Conservation (phyloP, 2,329 filamentous ascomycete species). For the Ampelomyces quisqualis region DNA sequence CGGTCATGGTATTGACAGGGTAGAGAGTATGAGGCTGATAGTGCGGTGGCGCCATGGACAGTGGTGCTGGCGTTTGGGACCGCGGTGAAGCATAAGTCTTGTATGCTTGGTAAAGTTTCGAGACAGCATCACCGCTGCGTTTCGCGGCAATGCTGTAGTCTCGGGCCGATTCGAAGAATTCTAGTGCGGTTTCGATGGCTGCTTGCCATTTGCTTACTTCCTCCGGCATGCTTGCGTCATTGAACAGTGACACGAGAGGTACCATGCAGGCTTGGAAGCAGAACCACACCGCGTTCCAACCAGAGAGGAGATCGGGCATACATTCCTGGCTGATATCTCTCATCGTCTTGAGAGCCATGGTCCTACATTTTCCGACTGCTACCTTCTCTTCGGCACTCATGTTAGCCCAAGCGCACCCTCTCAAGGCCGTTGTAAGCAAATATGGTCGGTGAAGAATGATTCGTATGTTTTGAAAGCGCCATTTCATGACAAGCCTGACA, state of each 20-base stretch:
- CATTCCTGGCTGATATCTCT: conserved; percentile 71
- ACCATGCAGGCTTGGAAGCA: conserved; percentile 80
- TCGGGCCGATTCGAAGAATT: conserved; percentile 48
- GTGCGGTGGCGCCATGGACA: conserved; percentile 15
- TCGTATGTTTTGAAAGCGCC: conserved; percentile 76
- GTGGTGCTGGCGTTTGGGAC: conserved; percentile 15
- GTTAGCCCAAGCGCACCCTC: conserved; percentile 53
- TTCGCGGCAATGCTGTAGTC: conserved; percentile 50
- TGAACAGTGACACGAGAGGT: conserved; percentile 72
- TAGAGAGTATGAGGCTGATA: conserved; percentile 17
- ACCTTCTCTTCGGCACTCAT: conserved; percentile 64
- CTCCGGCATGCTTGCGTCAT: conserved; percentile 54
- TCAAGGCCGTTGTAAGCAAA: conserved; percentile 63
- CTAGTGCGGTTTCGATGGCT: conserved; percentile 46
- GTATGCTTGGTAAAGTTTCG: conserved; percentile 46
- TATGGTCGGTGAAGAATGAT: conserved; percentile 74
- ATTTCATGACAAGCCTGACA: conserved; percentile 74
- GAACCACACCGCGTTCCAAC: conserved; percentile 82
- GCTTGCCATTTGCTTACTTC: conserved; percentile 46
- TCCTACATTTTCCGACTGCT: conserved; percentile 67
- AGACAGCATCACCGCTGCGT: conserved; percentile 47
- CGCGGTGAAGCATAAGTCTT: conserved; percentile 31
- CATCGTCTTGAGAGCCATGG: conserved; percentile 69
- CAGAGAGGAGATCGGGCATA: conserved; percentile 71
- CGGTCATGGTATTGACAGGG: conserved; percentile 12